Conservation (phyloP, 2,329 filamentous ascomycete genomes). For the Aspergillus quadrilineatus region DNA sequence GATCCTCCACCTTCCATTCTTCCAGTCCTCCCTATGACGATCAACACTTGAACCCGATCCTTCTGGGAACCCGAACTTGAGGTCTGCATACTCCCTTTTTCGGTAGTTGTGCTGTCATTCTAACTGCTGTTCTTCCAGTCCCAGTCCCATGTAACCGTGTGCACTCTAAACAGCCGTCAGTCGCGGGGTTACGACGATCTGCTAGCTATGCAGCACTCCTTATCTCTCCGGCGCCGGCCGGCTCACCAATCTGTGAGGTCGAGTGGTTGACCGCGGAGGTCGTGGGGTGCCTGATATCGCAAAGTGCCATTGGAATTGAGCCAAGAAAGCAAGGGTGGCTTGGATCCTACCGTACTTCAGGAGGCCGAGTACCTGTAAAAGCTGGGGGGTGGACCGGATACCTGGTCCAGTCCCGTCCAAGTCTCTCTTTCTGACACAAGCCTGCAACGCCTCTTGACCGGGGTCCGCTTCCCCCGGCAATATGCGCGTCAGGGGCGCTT, state of each 20-base stretch:
- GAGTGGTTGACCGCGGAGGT: neutral
- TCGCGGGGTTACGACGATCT: neutral
- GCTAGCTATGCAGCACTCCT: neutral
- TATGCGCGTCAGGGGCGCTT: constrained; percentile 12
- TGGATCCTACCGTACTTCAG: neutral
- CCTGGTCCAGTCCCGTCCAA: neutral
- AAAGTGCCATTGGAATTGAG: neutral
- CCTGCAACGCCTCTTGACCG: neutral
- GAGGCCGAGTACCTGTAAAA: neutral
- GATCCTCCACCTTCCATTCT: neutral
- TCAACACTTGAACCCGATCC: neutral
- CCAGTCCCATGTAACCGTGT: neutral
- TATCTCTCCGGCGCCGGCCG: constrained; percentile 5
- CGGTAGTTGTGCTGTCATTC: neutral
- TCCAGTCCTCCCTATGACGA: neutral
- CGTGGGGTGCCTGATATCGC: neutral
- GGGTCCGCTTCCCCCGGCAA: neutral
- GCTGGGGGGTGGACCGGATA: neutral
- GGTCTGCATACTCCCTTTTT: neutral
- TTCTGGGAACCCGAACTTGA: neutral
- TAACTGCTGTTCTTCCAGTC: neutral
- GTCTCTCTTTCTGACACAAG: neutral
- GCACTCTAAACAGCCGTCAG: neutral
- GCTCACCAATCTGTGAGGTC: neutral
- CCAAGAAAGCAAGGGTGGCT: constrained; percentile 5